Evolutionary conservation across 768 basidiomycete species (phyloP), one percentile per base, ranked within the genome.

Genomic region (Boletus barrowsii): DNA sequence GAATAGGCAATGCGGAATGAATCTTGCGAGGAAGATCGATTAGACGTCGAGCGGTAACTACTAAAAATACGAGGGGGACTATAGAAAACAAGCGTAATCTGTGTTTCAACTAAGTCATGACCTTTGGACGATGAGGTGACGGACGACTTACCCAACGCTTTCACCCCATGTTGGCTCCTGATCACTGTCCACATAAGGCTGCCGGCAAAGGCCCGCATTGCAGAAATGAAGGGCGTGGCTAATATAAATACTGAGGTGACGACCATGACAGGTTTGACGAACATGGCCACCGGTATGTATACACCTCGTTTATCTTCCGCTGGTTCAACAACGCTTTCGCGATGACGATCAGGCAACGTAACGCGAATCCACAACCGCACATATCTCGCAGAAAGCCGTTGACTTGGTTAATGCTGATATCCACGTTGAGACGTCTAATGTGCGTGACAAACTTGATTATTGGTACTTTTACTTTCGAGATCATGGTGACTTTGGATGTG

Each of bases 301-400:
- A 98, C n/a, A 98, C 96, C 70, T 98, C 97, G 68, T 99, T 98
- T 93, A 98, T 90, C 30, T 83, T 83, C 40, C 95, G 78, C 67
- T 97, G 93, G 59, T 79, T 81, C 50, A 98, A 78, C 71, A 97
- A 98, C 3, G 88, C 82, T 72, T 98, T 99, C 58, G 90, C 87
- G 56, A 96, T 83, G 67, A 98, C 73, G 36, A 98, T 85, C 37
- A 99, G 83, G 52, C 82, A 83, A 33, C 88, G 83, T n/a, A 94
- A 73, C 0, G 91, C 93, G 20, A 88, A 82, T 47, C 75, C 77
- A 53, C 75, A 75, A 32, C 68, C 62, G 36, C 63, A 69, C 68
- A 93, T 77, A 52, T 89, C 76, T 41, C 78, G 75, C 39, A 96
- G 75, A 67, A 95, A 93, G 3, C 84, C 81, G 44, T 87, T 88